Percentiles rank a stretch among this genome's conserved stretches.
These are phyloP conservation scores for Gliomastix tumulicola DNA, from an alignment of 2,329 filamentous ascomycete species.

Conservation along the genomic window DNA sequence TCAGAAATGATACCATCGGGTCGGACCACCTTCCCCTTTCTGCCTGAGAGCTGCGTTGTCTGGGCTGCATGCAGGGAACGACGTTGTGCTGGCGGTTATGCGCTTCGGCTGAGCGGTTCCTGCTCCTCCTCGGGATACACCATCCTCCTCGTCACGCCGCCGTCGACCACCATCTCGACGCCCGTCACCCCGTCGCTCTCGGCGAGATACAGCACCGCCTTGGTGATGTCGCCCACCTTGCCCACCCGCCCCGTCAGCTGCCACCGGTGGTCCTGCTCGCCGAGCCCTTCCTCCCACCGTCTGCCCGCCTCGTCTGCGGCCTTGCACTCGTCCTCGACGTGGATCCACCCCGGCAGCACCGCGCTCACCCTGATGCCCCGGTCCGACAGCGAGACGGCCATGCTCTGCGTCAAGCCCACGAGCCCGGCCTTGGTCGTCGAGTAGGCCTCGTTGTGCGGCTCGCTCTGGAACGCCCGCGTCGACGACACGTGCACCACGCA, in stretches of 20 bases:
- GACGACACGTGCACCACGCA: slow-evolving; percentile 39
- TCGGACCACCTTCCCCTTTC: too few relatives aligned
- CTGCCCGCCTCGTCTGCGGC: slow-evolving; percentile 24
- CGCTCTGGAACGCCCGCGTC: slow-evolving; percentile 39
- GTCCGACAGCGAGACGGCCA: slow-evolving; percentile 34
- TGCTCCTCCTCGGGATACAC: slow-evolving; percentile 18
- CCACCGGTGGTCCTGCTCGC: slow-evolving; percentile 35
- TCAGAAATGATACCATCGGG: too few relatives aligned
- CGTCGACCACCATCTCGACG: slow-evolving; percentile 18
- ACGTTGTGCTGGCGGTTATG: too few relatives aligned
- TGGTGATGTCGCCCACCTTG: slow-evolving; percentile 32
- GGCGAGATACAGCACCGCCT: slow-evolving; percentile 16
- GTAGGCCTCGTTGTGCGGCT: slow-evolving; percentile 41
- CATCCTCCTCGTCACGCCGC: slow-evolving; percentile 21
- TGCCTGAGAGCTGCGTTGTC: too few relatives aligned
- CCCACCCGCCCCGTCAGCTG: slow-evolving; percentile 42
- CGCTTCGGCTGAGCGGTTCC: too few relatives aligned
- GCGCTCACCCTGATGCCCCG: slow-evolving; percentile 38
- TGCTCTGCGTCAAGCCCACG: slow-evolving; percentile 38
- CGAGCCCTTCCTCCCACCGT: slow-evolving; percentile 37
- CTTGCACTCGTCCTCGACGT: slow-evolving; percentile 29
- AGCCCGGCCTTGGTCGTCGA: slow-evolving; percentile 42
- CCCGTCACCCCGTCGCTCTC: slow-evolving; percentile 18
- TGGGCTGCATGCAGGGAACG: too few relatives aligned
- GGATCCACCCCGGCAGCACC: slow-evolving; percentile 44